phyloP scores from a whole-genome alignment of 1,139 yeast species.

The Blastobotrys illinoisensis region DNA sequence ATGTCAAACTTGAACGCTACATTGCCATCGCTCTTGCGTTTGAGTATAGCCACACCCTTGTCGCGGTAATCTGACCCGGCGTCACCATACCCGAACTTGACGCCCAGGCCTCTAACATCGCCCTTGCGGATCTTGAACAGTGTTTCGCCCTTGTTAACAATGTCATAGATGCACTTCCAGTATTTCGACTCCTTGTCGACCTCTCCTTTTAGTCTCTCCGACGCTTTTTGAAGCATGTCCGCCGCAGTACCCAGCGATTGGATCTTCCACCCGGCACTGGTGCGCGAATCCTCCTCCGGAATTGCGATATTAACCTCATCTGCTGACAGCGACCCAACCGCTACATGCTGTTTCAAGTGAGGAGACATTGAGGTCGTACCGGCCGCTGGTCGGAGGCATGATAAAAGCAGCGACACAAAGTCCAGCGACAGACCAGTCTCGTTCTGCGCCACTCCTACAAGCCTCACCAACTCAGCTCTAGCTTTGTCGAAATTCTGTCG shows the following conservation, averaged over 20 bases:
- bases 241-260: conserved; percentile 60
- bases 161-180: conserved; percentile 59
- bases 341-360: conserved; percentile 68
- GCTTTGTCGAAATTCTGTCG: conserved; percentile 46
- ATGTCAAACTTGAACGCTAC: conserved; percentile 32
- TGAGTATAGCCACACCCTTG: conserved; percentile 69
- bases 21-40: conserved; percentile 31
- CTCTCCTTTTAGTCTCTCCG: conserved; percentile 48
- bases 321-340: conserved; percentile 73
- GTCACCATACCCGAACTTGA: conserved; percentile 87
- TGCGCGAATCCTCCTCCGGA: conserved; percentile 35
- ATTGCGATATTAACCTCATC: conserved; percentile 39
- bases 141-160: conserved; percentile 60
- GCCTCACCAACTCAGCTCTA: conserved; percentile 50
- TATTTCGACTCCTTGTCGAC: conserved; percentile 60
- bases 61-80: conserved; percentile 76
- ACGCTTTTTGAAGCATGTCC: conserved; percentile 46
- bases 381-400: conserved; percentile 78
- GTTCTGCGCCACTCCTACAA: conserved; percentile 65
- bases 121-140: conserved; percentile 62
- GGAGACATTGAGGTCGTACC: conserved; percentile 89
- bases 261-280: conserved; percentile 85
- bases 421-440: conserved; percentile 87
- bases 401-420: conserved; percentile 73
- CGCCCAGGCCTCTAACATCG: conserved; percentile 54